phyloP scores from a whole-genome alignment of 352 stramenopile genomes.

The Albugo candida region DNA sequence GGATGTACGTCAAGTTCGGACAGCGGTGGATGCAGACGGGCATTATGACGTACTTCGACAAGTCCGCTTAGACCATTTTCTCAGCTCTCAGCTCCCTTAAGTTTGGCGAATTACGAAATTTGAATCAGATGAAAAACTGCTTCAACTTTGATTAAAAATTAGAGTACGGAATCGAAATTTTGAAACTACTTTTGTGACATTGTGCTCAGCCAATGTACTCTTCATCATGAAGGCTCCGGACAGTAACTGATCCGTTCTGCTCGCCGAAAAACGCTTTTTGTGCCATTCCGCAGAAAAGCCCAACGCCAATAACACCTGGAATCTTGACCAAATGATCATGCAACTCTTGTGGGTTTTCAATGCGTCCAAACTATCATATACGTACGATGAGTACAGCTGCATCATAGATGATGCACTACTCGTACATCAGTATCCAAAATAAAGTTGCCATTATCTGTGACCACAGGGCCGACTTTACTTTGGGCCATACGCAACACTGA shows the following conservation, averaged over 20 bases:
- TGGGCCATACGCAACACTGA: slow-evolving; percentile 68
- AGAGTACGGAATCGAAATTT: not conserved
- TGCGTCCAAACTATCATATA: slow-evolving; percentile 33
- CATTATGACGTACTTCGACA: slow-evolving; percentile 60
- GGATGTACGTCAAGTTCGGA: slow-evolving; percentile 39
- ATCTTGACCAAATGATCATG: slow-evolving; percentile 56
- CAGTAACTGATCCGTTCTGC: slow-evolving; percentile 63
- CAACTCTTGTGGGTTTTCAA: slow-evolving; percentile 43
- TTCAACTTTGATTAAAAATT: not conserved
- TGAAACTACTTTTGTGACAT: not conserved
- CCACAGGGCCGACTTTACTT: slow-evolving; percentile 87
- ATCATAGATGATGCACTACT: not conserved
- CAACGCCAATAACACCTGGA: slow-evolving; percentile 75
- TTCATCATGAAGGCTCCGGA: slow-evolving; percentile 18
- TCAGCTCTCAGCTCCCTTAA: slow-evolving; percentile 8
- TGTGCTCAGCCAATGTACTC: slow-evolving; percentile 4
- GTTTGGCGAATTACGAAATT: slow-evolving; percentile 1
- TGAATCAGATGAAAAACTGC: not conserved
- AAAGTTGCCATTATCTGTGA: slow-evolving; percentile 94
- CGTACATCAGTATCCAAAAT: slow-evolving; percentile 66
- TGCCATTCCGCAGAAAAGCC: slow-evolving; percentile 77
- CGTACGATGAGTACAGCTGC: not conserved
- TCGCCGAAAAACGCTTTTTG: slow-evolving; percentile 78
- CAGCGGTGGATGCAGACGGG: slow-evolving; percentile 41
- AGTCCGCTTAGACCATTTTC: slow-evolving; percentile 48